Evolutionary conservation across 1,284 basidiomycete species (phyloP).

Genomic region (Sparassis latifolia): DNA sequence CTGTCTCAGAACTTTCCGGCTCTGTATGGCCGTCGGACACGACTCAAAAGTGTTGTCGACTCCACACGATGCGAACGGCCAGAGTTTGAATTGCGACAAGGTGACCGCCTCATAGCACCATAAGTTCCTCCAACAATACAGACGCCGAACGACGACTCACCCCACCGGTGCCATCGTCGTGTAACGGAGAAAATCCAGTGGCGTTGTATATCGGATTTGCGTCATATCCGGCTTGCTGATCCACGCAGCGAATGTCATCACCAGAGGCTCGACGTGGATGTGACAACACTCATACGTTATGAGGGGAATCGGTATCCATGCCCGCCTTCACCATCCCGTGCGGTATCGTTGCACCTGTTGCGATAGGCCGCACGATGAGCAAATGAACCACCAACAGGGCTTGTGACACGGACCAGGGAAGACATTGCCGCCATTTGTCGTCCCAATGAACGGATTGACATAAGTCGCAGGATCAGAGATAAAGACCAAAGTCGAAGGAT

Average conservation of each 20-base stretch:
- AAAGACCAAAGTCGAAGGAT: neutral
- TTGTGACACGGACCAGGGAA: constrained; percentile 42
- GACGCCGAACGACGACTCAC: constrained; percentile 25
- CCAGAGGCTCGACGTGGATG: no score
- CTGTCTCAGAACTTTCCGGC: constrained; percentile 39
- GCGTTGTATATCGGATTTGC: constrained; percentile 36
- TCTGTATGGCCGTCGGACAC: constrained; percentile 39
- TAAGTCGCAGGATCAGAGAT: constrained; percentile 23
- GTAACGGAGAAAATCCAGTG: constrained; percentile 57
- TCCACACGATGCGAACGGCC: constrained; percentile 43
- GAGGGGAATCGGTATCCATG: constrained; percentile 58
- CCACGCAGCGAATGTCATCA: neutral
- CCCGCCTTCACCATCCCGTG: constrained; percentile 63
- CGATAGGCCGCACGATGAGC: neutral
- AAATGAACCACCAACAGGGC: neutral
- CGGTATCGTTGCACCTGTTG: constrained; percentile 51
- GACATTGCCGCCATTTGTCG: constrained; percentile 51
- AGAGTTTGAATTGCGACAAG: constrained; percentile 57
- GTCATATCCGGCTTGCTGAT: constrained; percentile 58
- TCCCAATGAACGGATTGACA: constrained; percentile 56
- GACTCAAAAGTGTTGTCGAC: constrained; percentile 35
- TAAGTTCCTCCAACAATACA: neutral
- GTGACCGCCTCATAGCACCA: constrained; percentile 36
- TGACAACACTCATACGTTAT: constrained; percentile 35
- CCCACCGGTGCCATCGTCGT: constrained; percentile 57